Conservation (phyloP, 345 rosid species). For the Raphanus sativus region DNA sequence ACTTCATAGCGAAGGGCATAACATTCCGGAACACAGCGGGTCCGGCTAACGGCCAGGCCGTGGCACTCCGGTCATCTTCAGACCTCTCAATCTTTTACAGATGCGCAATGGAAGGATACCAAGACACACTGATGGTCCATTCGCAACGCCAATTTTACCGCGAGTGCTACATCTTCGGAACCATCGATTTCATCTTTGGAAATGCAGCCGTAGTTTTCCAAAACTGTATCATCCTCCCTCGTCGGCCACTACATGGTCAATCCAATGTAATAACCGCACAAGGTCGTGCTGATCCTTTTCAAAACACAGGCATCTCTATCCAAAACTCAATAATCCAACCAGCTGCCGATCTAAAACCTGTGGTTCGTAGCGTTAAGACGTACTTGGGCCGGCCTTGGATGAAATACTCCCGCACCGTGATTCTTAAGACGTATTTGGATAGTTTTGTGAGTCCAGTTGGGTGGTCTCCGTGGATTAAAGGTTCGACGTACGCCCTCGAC, state of each 20-base stretch:
- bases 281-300: slow-evolving; percentile 81
- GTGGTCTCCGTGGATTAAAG: slow-evolving; percentile 68
- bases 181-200: slow-evolving; percentile 86
- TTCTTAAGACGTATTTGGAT: slow-evolving; percentile 57
- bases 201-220: slow-evolving; percentile 80
- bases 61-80: slow-evolving; percentile 80
- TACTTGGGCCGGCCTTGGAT: slow-evolving; percentile 86
- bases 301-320: slow-evolving; percentile 83
- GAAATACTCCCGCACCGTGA: slow-evolving; percentile 64
- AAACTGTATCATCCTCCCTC: slow-evolving; percentile 69
- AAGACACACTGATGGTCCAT: slow-evolving; percentile 85
- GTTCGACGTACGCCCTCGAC: slow-evolving; percentile 22
- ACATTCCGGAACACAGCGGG: slow-evolving; percentile 38
- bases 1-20: slow-evolving; percentile 38
- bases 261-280: slow-evolving; percentile 70
- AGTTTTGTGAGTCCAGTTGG: slow-evolving; percentile 64
- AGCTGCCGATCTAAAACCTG: slow-evolving; percentile 64
- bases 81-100: slow-evolving; percentile 80
- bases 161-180: slow-evolving; percentile 80
- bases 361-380: slow-evolving; percentile 51
- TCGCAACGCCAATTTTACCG: slow-evolving; percentile 83
- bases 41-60: slow-evolving; percentile 61
- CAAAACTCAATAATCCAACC: slow-evolving; percentile 77
- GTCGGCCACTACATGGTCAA: slow-evolving; percentile 65
- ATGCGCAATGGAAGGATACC: slow-evolving; percentile 77